These are phyloP conservation scores for Hyphodiscus hymeniophilus DNA, from an alignment of 495 filamentous ascomycete genomes.

Conservation along the genomic window DNA sequence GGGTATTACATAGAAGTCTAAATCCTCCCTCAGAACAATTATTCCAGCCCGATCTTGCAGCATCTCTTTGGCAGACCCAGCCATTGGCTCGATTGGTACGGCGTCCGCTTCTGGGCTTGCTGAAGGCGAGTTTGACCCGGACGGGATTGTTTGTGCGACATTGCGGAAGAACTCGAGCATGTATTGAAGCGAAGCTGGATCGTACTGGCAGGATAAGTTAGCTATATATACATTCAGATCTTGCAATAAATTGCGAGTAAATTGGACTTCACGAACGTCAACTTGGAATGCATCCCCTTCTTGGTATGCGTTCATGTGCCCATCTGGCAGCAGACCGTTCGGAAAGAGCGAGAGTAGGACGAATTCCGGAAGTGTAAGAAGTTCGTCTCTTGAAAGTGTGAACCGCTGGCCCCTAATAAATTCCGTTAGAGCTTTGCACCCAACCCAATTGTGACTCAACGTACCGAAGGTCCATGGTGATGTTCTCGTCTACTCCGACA, in stretches of 20 bases:
- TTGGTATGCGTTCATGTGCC: conserved; percentile 82
- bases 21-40: conserved; percentile 91
- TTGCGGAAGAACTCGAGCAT: conserved; percentile 99
- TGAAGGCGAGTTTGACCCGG: conserved; percentile 51
- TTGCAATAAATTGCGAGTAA: conserved; percentile 32
- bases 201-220: conserved; percentile 70
- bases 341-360: conserved; percentile 98
- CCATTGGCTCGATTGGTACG: conserved; percentile 58
- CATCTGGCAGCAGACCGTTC: conserved; percentile 94
- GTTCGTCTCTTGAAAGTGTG: conserved; percentile 85
- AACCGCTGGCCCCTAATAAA: conserved; percentile 76
- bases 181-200: conserved; percentile 91
- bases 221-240: conserved; percentile 45
- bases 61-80: conserved; percentile 65
- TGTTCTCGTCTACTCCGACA: conserved; percentile 88
- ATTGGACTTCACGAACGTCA: conserved; percentile 55
- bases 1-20: conserved; percentile 98
- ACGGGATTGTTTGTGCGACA: conserved; percentile 88
- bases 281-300: conserved; percentile 94
- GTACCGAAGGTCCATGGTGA: conserved; percentile 90
- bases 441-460: neutral
- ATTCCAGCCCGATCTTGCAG: conserved; percentile 70
- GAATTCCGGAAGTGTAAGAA: conserved; percentile 93
- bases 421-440: conserved; percentile 23
- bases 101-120: conserved; percentile 53